phyloP scores from a whole-genome alignment of 495 filamentous ascomycete genomes.

The Xylaria scruposa region DNA sequence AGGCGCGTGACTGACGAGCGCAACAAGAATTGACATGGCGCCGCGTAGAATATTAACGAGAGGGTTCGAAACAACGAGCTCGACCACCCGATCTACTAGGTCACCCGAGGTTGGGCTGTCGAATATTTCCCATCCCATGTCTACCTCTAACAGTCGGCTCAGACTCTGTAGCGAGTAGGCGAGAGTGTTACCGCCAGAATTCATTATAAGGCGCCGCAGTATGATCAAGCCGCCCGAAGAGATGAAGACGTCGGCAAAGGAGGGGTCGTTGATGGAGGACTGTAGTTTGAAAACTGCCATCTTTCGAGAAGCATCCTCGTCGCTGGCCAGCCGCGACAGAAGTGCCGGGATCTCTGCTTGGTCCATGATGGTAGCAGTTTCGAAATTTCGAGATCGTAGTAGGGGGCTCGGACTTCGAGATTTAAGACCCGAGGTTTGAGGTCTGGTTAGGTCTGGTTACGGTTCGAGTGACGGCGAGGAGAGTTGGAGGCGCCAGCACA shows the following conservation, averaged over 20 bases:
- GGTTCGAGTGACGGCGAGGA: not conserved
- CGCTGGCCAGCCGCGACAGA: conserved; percentile 61
- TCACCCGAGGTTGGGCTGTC: conserved; percentile 57
- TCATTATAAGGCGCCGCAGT: conserved; percentile 80
- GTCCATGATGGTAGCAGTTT: conserved; percentile 45
- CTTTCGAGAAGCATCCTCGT: conserved; percentile 89
- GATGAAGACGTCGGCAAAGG: conserved; percentile 96
- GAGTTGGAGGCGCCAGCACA: not conserved
- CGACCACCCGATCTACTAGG: conserved; percentile 76
- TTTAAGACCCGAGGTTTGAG: not conserved
- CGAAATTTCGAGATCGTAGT: not conserved
- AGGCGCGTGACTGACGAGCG: conserved; percentile 82
- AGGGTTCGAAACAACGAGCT: conserved; percentile 93
- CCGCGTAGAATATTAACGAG: conserved; percentile 96
- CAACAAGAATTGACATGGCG: conserved; percentile 94
- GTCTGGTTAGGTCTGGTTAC: not conserved
- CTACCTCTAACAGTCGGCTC: conserved; percentile 85
- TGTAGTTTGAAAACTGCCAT: conserved; percentile 99
- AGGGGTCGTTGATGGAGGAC: conserved; percentile 89
- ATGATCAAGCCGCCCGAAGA: conserved; percentile 82
- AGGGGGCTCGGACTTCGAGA: not conserved
- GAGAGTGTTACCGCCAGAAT: conserved; percentile 88
- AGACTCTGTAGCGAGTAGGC: conserved; percentile 93
- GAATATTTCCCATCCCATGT: conserved; percentile 93
- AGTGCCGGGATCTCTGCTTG: conserved; percentile 63